These are phyloP conservation scores for Thermothelomyces thermophilus DNA, from an alignment of 2,329 filamentous ascomycete genomes.

Conservation along the genomic window DNA sequence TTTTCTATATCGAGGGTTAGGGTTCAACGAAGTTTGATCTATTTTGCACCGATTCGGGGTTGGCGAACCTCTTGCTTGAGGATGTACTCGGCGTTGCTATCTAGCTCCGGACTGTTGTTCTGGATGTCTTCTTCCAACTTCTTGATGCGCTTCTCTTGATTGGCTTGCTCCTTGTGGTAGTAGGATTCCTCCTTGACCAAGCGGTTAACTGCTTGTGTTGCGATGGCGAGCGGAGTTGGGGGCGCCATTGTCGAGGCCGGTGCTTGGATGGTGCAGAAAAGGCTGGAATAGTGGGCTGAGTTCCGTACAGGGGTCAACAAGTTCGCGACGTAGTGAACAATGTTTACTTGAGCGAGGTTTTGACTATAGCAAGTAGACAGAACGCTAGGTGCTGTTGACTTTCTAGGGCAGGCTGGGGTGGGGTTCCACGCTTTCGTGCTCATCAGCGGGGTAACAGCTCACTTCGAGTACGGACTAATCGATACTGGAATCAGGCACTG, in stretches of 20 bases:
- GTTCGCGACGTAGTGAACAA: no score
- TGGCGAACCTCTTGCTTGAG: constrained; percentile 76
- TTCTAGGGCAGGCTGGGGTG: no score
- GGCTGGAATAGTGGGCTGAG: neutral
- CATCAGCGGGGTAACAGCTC: no score
- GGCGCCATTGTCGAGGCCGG: constrained; percentile 58
- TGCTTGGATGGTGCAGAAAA: neutral
- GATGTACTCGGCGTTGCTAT: constrained; percentile 70
- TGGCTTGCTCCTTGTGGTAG: constrained; percentile 78
- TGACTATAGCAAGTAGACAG: no score
- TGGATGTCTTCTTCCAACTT: constrained; percentile 58
- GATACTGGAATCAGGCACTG: no score
- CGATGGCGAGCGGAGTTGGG: constrained; percentile 69
- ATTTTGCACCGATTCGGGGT: neutral
- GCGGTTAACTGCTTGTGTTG: constrained; percentile 70
- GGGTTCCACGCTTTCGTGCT: no score
- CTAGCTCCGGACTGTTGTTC: constrained; percentile 45
- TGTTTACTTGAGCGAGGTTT: no score
- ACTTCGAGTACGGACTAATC: no score
- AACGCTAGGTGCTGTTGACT: no score
- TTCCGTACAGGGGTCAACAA: no score
- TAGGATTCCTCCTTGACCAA: constrained; percentile 86
- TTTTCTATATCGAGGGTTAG: constrained; percentile 47
- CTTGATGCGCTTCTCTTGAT: constrained; percentile 66
- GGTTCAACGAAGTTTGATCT: constrained; percentile 10